phyloP scores from a whole-genome alignment of 2,329 filamentous ascomycete genomes.

The Trichoderma harzianum region DNA sequence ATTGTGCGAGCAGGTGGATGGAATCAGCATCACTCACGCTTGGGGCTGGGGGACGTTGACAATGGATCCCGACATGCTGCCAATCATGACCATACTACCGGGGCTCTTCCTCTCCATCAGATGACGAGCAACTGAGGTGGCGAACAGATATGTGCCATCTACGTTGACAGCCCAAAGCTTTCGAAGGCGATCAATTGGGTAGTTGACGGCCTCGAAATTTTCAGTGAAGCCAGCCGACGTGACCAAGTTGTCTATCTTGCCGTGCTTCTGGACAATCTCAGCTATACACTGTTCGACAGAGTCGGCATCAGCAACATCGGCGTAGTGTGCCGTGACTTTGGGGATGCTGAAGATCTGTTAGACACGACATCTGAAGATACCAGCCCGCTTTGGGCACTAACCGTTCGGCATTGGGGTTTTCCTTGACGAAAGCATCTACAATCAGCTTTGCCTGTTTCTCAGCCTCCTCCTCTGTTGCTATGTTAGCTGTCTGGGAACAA shows the following conservation, averaged over 20 bases:
- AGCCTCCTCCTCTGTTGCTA: conserved; percentile 72
- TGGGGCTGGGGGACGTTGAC: conserved; percentile 96
- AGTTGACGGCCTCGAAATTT: conserved; percentile 88
- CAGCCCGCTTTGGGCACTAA: conserved; percentile 35
- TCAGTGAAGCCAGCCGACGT: conserved; percentile 97
- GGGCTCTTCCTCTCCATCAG: conserved; percentile 75
- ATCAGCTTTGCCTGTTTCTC: conserved; percentile 71
- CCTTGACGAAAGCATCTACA: conserved; percentile 69
- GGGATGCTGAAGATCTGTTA: conserved; percentile 53
- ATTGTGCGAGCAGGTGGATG: not conserved
- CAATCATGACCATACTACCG: conserved; percentile 91
- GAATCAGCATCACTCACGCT: conserved; percentile 45
- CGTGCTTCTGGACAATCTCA: conserved; percentile 58
- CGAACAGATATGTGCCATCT: conserved; percentile 86
- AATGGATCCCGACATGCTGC: conserved; percentile 89
- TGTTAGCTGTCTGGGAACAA: not conserved
- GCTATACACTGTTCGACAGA: conserved; percentile 73
- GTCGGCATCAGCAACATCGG: conserved; percentile 76
- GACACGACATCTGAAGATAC: not conserved
- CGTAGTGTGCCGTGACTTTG: conserved; percentile 84
- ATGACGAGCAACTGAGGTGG: conserved; percentile 79
- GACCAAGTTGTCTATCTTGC: conserved; percentile 85
- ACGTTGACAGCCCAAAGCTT: conserved; percentile 96
- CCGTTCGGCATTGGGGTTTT: conserved; percentile 73
- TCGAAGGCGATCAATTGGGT: conserved; percentile 85